Evolutionary conservation across 352 stramenopile species (phyloP), one percentile per base, ranked within the genome.

Genomic region (Pythium phragmitis): DNA sequence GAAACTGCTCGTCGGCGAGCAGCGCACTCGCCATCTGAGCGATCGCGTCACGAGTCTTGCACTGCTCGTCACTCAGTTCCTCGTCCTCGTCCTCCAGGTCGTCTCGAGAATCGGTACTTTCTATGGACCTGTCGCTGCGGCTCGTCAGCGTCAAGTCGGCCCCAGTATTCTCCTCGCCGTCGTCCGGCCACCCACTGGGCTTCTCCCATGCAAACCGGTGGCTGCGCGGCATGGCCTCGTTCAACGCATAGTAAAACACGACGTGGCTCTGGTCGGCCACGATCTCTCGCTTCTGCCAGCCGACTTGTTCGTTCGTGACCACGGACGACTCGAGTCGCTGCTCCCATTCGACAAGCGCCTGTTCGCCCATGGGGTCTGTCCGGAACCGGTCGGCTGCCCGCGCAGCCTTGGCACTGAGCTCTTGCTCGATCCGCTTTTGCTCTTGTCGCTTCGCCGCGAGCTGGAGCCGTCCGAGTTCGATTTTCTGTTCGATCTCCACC

Each of bases 201-300:
- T 73, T 75, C 4, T 79, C 59, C 82, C 85, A 93, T 4, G 65
- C 19, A 37, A 78, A 88, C 19, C 80, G 77, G 14, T 76, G 73
- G 23, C 53, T 39, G 3, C 65, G 59, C 3, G 76, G 77, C 34
- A 90, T 43, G 19, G 65, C 72, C 21, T 72, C 50, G 65, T 94
- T 91, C 9, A 83, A 57, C 6, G 80, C 76, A 65, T 82, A 72
- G 64, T 88, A 94, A 55, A 94, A 94, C 36, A 85, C 65, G 23
- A 92, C 81, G 6, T 69, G 63, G 47, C 68, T 77, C 21, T 68
- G 58, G 34, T 90, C 82, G 8, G 63, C 60, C 1, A 63, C 77
- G 57, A 89, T 72, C 58, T 87, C 76, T 34, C 82, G 81, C 49
- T 65, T 67, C 58, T 92, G 77, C 85, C 85, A 94, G 30, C 75